Percentiles rank a stretch among this genome's conserved stretches.
Conservation (phyloP, 352 stramenopile species). For the Phytophthora uliginosa region DNA sequence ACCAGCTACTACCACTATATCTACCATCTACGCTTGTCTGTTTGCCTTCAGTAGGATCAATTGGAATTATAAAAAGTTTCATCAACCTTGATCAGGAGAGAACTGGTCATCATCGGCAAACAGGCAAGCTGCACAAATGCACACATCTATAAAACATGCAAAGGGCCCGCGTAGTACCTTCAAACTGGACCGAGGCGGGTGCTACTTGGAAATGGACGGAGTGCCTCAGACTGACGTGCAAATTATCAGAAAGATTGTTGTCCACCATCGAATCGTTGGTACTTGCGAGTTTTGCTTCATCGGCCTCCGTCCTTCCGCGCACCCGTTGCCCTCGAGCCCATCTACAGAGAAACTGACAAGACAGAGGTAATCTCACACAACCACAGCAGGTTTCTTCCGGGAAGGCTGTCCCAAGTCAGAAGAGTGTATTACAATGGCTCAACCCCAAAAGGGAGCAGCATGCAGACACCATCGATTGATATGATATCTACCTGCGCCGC, state of each 20-base stretch:
- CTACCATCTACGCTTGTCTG: constrained; percentile 23
- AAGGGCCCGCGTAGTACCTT: constrained; percentile 10
- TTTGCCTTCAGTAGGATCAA: constrained; percentile 89
- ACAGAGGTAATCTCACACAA: constrained; percentile 29
- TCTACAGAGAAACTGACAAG: constrained; percentile 21
- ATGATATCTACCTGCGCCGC: constrained; percentile 23
- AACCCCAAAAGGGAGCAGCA: constrained; percentile 56
- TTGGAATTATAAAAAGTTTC: constrained; percentile 88
- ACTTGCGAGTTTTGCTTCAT: constrained; percentile 65
- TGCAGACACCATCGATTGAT: constrained; percentile 23
- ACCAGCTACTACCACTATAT: background rate
- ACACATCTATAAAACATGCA: constrained; percentile 31
- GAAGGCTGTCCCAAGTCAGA: constrained; percentile 40
- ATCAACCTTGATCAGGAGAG: constrained; percentile 78
- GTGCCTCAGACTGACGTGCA: constrained; percentile 92
- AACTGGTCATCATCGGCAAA: constrained; percentile 80
- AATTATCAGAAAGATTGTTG: constrained; percentile 75
- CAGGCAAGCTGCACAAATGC: constrained; percentile 31
- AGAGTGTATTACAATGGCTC: constrained; percentile 91
- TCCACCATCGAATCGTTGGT: constrained; percentile 73
- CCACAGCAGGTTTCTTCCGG: constrained; percentile 17
- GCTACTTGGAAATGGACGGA: constrained; percentile 8
- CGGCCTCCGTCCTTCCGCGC: constrained; percentile 34
- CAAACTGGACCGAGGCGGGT: background rate
- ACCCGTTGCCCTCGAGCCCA: constrained; percentile 14